These are phyloP conservation scores for Atractiella rhizophila DNA, from an alignment of 768 basidiomycete species.

Conservation along the genomic window DNA sequence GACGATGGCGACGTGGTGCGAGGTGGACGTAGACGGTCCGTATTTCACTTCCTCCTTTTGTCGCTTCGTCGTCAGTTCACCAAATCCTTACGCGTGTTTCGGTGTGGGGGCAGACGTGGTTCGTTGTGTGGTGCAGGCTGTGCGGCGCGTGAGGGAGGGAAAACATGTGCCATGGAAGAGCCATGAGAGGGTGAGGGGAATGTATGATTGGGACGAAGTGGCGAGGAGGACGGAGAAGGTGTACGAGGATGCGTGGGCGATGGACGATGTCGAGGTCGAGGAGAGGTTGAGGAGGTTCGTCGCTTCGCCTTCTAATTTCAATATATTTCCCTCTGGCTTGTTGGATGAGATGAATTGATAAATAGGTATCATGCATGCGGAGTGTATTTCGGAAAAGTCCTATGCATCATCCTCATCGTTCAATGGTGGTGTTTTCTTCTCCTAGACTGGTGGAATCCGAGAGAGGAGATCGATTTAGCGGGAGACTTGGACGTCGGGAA, in stretches of 20 bases:
- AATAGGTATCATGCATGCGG: slow-evolving; percentile 46
- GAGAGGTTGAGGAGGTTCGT: slow-evolving; percentile 46
- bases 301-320: background rate
- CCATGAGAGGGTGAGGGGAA: slow-evolving; percentile 47
- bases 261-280: slow-evolving; percentile 42
- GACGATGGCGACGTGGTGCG: slow-evolving; percentile 91
- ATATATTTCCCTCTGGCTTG: background rate
- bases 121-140: slow-evolving; percentile 54
- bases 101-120: slow-evolving; percentile 39
- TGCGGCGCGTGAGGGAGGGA: slow-evolving; percentile 39
- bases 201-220: slow-evolving; percentile 71
- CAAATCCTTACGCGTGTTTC: no score
- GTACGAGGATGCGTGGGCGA: slow-evolving; percentile 41
- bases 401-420: slow-evolving; percentile 63
- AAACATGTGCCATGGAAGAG: slow-evolving; percentile 48
- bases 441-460: no score
- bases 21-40: slow-evolving; percentile 77
- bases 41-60: slow-evolving; percentile 1
- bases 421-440: no score
- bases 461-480: no score
- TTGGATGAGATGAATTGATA: background rate
- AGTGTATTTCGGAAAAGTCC: slow-evolving; percentile 64
- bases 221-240: slow-evolving; percentile 58
- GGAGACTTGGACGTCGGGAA: no score
- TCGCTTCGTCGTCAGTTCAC: no score